Conservation (phyloP, 768 basidiomycete genomes). For the Phylloporus sp. region DNA sequence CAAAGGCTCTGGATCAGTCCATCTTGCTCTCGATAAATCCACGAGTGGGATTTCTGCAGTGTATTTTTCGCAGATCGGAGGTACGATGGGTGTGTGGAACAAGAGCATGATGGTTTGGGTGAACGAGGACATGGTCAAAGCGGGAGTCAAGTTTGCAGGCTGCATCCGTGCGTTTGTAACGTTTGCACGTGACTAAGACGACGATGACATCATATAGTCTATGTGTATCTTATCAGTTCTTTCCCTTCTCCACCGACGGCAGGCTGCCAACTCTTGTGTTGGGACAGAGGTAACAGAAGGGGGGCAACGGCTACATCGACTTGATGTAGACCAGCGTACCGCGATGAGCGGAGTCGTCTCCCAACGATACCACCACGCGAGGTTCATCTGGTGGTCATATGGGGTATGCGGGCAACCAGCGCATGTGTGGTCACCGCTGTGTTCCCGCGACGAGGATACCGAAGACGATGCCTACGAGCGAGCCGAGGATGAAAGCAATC, state of each 20-base stretch:
- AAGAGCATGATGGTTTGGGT: conserved; percentile 13
- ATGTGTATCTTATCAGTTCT: background rate
- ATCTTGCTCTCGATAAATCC: conserved; percentile 12
- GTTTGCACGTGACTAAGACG: conserved; percentile 12
- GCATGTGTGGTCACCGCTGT: background rate
- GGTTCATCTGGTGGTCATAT: background rate
- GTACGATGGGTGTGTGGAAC: conserved; percentile 22
- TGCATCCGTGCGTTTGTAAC: background rate
- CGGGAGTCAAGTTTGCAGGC: background rate
- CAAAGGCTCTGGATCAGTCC: background rate
- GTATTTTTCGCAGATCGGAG: background rate
- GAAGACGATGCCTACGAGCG: conserved; percentile 41
- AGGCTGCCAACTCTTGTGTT: background rate
- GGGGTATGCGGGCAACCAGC: background rate
- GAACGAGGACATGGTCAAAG: conserved; percentile 10
- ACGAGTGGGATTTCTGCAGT: conserved; percentile 15
- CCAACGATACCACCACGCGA: background rate
- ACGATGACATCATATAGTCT: conserved; percentile 8
- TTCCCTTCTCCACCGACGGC: background rate
- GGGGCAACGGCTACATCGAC: background rate
- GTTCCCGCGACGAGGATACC: conserved; percentile 36
- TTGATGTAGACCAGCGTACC: background rate
- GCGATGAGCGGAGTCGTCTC: background rate
- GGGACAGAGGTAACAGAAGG: background rate
- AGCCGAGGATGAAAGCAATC: conserved; percentile 37